Conservation (phyloP, 148 eudicot genomes). For the Silene conica region DNA sequence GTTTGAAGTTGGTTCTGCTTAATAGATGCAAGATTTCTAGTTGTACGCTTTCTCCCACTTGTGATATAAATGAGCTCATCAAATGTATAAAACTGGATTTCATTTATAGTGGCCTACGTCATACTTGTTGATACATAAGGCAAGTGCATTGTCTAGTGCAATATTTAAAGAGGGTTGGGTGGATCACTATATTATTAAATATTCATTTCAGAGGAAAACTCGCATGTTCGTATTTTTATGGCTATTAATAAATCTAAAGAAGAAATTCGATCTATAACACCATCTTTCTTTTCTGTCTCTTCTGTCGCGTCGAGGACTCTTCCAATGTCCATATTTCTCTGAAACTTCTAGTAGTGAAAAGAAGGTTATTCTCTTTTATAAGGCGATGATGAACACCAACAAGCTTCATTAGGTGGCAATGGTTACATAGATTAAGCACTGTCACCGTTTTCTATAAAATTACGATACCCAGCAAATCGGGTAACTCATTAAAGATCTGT, state of each 20-base stretch:
- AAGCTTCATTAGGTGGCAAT: neutral
- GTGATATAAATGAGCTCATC: constrained; percentile 3
- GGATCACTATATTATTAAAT: too few relatives aligned
- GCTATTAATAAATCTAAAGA: neutral
- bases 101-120: neutral
- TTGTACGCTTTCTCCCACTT: neutral
- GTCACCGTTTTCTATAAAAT: neutral
- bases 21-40: neutral
- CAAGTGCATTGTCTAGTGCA: neutral
- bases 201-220: too few relatives aligned
- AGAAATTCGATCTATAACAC: too few relatives aligned
- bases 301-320: neutral
- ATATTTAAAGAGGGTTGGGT: too few relatives aligned
- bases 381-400: neutral
- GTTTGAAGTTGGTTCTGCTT: neutral
- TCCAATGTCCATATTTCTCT: neutral
- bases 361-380: neutral
- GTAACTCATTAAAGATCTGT: neutral
- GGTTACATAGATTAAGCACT: neutral
- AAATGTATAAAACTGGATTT: neutral
- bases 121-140: neutral
- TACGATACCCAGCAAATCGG: neutral
- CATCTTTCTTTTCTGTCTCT: neutral
- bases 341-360: neutral
- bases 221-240: neutral